These are phyloP conservation scores for Phylloporus sp. DNA, from an alignment of 768 basidiomycete species.

Conservation along the genomic window DNA sequence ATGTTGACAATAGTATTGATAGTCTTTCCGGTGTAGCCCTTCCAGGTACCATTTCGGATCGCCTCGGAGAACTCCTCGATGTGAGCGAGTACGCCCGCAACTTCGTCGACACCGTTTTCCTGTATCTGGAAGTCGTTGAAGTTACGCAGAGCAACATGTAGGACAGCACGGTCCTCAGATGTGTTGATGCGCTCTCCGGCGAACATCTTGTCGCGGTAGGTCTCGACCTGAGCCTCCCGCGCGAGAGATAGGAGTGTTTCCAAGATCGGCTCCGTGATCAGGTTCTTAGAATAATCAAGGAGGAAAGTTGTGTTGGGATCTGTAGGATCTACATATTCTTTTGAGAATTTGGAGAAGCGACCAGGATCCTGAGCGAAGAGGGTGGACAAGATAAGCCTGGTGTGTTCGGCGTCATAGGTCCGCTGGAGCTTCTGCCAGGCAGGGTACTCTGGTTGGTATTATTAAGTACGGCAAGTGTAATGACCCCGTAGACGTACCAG, in stretches of 20 bases:
- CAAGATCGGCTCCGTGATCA: conserved; percentile 84
- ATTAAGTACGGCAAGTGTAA: background rate
- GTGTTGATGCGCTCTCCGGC: conserved; percentile 97
- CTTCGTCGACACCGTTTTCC: conserved; percentile 82
- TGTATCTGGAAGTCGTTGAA: conserved; percentile 71
- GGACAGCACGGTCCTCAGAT: conserved; percentile 93
- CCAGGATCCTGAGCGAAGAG: conserved; percentile 87
- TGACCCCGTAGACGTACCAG: conserved; percentile 36
- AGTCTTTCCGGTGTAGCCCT: conserved; percentile 93
- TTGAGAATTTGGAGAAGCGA: conserved; percentile 84
- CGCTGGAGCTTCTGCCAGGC: conserved; percentile 90
- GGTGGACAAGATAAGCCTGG: conserved; percentile 81
- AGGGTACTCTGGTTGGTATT: conserved; percentile 60
- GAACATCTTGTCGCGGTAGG: conserved; percentile 89
- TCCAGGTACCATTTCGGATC: conserved; percentile 86
- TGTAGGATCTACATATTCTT: conserved; percentile 62
- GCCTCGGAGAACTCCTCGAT: conserved; percentile 87
- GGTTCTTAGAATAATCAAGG: conserved; percentile 95
- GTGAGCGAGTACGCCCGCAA: conserved; percentile 78
- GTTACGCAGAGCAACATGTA: conserved; percentile 90
- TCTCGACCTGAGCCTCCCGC: conserved; percentile 82
- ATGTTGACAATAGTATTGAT: conserved; percentile 98
- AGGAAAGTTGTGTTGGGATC: conserved; percentile 77
- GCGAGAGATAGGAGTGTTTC: conserved; percentile 73
- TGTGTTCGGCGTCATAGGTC: conserved; percentile 69